phyloP scores from a whole-genome alignment of 139 green algal genomes.

The Chlorella vulgaris region DNA sequence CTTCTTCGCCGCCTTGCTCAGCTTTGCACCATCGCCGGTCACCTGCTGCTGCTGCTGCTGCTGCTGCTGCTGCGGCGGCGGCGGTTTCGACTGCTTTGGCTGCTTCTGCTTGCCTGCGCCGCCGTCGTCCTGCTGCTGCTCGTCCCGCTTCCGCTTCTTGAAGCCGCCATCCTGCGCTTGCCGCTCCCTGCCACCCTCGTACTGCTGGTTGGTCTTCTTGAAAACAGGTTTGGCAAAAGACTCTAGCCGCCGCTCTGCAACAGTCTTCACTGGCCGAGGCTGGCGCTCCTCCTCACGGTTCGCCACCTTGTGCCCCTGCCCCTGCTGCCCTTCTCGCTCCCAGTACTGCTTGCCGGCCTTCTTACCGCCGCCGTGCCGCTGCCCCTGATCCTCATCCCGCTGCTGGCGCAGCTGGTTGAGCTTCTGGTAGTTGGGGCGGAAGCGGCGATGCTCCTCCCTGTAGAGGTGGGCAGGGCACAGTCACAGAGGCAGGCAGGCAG shows the following conservation, averaged over 20 bases:
- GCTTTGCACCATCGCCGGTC: neutral
- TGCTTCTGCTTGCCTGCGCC: neutral
- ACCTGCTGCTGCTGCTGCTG: conserved; percentile 27
- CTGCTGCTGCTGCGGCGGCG: conserved; percentile 15
- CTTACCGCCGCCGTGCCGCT: neutral
- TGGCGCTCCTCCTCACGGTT: neutral
- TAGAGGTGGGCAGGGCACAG: neutral
- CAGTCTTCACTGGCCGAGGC: conserved; percentile 3
- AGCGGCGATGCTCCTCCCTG: conserved; percentile 28
- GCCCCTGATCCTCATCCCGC: neutral
- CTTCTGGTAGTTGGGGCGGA: conserved; percentile 37
- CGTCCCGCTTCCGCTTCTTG: conserved; percentile 36
- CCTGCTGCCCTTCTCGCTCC: conserved; percentile 21
- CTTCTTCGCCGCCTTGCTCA: conserved; percentile 77
- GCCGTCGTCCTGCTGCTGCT: conserved; percentile 1
- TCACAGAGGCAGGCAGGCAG: neutral
- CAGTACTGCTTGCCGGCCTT: conserved; percentile 34
- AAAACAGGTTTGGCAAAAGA: conserved; percentile 39
- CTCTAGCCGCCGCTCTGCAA: conserved; percentile 35
- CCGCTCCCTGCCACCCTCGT: neutral
- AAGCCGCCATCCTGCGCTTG: no score
- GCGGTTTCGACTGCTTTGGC: conserved; percentile 2
- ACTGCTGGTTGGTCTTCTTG: conserved; percentile 30
- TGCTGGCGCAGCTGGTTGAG: conserved; percentile 34
- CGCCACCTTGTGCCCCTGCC: neutral